Evolutionary conservation across 1,284 basidiomycete genomes (phyloP).

Genomic region (Cystobasidiaceae sp.): DNA sequence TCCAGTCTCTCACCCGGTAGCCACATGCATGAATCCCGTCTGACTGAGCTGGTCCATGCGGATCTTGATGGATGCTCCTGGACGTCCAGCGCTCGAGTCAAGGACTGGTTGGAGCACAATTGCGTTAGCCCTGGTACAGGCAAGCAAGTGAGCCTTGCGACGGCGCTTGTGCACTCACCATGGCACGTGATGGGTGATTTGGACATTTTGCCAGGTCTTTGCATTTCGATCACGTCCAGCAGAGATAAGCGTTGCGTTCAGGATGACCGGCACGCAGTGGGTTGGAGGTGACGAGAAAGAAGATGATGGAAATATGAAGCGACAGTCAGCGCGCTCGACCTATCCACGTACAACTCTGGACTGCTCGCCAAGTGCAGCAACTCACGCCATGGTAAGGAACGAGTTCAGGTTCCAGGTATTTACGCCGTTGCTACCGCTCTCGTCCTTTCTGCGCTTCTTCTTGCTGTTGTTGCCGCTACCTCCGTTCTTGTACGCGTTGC

Average conservation of each 20-base stretch:
- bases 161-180: slow-evolving; percentile 33
- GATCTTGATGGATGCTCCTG: slow-evolving; percentile 42
- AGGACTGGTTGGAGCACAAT: slow-evolving; percentile 40
- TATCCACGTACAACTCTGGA: too few species aligned
- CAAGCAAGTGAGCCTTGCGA: not conserved
- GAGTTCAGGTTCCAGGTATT: slow-evolving; percentile 1
- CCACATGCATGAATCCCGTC: slow-evolving; percentile 40
- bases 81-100: slow-evolving; percentile 44
- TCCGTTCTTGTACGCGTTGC: not conserved
- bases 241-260: too few species aligned
- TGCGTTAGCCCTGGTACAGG: not conserved
- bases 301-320: not conserved
- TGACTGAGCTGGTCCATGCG: slow-evolving; percentile 41
- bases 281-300: not conserved
- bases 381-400: slow-evolving; percentile 1
- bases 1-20: slow-evolving; percentile 35
- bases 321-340: too few species aligned
- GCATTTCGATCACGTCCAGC: not conserved
- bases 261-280: too few species aligned
- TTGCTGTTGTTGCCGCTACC: not conserved
- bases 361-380: not conserved
- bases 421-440: too few species aligned
- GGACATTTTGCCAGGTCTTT: slow-evolving; percentile 5
- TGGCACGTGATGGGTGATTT: slow-evolving; percentile 44
- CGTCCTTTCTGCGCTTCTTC: slow-evolving; percentile 9